Evolutionary conservation across 331 rosid genomes (phyloP).

Genomic region (Spiraea crenata): DNA sequence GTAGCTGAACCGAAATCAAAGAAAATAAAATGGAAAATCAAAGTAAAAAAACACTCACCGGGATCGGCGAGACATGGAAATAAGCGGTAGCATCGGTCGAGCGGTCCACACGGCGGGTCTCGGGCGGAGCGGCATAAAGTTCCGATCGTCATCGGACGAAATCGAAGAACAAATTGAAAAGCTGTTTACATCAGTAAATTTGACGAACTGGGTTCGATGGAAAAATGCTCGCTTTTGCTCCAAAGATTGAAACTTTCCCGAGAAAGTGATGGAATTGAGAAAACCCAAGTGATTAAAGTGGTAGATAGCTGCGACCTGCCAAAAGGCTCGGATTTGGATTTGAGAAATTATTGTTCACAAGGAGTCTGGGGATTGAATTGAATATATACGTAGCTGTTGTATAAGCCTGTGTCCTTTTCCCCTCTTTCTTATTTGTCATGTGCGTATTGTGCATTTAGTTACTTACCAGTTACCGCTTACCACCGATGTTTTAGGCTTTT

Average conservation of each 20-base stretch:
- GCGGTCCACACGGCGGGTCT: conserved; percentile 41
- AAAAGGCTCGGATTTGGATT: conserved; percentile 8
- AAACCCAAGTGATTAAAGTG: conserved; percentile 1
- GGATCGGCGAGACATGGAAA: conserved; percentile 85
- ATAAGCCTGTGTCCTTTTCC: not conserved
- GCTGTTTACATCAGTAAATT: conserved; percentile 18
- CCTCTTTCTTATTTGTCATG: not conserved
- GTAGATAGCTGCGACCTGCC: not conserved
- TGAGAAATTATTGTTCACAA: too few relatives aligned
- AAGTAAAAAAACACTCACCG: conserved; percentile 36
- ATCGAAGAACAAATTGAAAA: not conserved
- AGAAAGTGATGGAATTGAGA: not conserved
- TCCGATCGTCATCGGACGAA: conserved; percentile 45
- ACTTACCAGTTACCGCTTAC: too few relatives aligned
- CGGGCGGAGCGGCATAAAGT: conserved; percentile 35
- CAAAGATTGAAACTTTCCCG: not conserved
- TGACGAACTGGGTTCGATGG: conserved; percentile 12
- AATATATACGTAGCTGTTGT: not conserved
- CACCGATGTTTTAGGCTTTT: not conserved
- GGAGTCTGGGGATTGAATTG: not conserved
- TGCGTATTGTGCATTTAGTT: not conserved
- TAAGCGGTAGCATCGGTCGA: conserved; percentile 51
- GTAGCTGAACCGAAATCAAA: not conserved
- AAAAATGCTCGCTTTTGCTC: conserved; percentile 11
- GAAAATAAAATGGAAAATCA: not conserved